Evolutionary conservation across 1,284 basidiomycete genomes (phyloP).

Genomic region (Cystobasidium sp.): DNA sequence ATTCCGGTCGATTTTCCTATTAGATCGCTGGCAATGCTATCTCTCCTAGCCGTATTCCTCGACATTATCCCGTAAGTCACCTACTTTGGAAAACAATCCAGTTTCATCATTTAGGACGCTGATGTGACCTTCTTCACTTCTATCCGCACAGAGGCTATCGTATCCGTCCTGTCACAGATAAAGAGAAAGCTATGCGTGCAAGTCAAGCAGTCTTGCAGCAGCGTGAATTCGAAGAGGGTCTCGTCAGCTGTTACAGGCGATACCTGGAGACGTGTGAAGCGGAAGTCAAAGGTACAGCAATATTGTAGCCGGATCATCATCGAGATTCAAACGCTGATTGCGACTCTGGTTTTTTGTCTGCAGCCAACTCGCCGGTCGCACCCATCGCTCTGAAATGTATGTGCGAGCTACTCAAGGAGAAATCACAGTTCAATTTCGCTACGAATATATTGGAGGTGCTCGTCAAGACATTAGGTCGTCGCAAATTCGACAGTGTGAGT

Average conservation of each 20-base stretch:
- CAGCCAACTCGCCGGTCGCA: slow-evolving; percentile 74
- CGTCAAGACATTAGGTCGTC: slow-evolving; percentile 79
- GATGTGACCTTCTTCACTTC: background rate
- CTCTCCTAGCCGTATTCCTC: slow-evolving; percentile 91
- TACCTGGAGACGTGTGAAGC: slow-evolving; percentile 83
- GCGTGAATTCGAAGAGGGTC: slow-evolving; percentile 95
- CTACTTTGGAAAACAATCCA: background rate
- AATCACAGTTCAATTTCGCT: slow-evolving; percentile 97
- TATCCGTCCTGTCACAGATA: slow-evolving; percentile 85
- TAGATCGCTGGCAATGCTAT: slow-evolving; percentile 84
- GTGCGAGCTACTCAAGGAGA: slow-evolving; percentile 79
- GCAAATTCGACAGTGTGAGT: slow-evolving; percentile 82
- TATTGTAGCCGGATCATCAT: slow-evolving; percentile 47
- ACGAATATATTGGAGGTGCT: slow-evolving; percentile 88
- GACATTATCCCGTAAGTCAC: slow-evolving; percentile 87
- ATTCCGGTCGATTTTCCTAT: slow-evolving; percentile 79
- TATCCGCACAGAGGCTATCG: slow-evolving; percentile 58
- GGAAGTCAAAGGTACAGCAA: slow-evolving; percentile 75
- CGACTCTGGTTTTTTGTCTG: slow-evolving; percentile 6
- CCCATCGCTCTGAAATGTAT: slow-evolving; percentile 79
- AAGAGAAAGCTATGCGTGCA: slow-evolving; percentile 90
- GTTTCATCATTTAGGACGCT: background rate
- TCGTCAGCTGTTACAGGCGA: slow-evolving; percentile 84
- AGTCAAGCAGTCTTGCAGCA: slow-evolving; percentile 88
- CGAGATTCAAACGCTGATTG: slow-evolving; percentile 7